phyloP scores from a whole-genome alignment of 148 eudicot genomes.

The Talinum fruticosum region DNA sequence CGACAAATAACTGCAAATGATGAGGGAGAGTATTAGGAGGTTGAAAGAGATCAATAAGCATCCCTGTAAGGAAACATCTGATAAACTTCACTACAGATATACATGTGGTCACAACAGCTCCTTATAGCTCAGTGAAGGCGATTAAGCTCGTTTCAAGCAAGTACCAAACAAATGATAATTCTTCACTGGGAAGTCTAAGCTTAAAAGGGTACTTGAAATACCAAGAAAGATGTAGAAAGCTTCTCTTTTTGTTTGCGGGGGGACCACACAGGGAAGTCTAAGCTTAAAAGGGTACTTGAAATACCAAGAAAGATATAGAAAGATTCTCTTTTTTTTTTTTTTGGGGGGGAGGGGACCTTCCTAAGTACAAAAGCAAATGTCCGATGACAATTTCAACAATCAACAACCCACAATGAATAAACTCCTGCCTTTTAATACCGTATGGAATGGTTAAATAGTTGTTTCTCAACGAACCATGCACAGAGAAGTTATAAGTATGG shows the following conservation, averaged over 20 bases:
- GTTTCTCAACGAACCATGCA: conserved; percentile 1
- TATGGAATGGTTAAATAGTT: conserved; percentile 19
- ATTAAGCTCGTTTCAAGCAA: no score
- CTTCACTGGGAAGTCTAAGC: background rate
- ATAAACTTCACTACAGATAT: background rate
- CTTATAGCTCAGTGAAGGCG: background rate
- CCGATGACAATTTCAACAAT: conserved; percentile 19
- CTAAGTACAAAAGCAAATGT: background rate
- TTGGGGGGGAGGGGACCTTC: background rate
- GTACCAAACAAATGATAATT: background rate
- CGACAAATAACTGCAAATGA: no score
- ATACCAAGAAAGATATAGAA: background rate
- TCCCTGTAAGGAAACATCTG: background rate
- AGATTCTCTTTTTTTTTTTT: no score
- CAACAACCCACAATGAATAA: conserved; percentile 28
- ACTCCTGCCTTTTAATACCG: conserved; percentile 18
- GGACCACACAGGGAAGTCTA: no score
- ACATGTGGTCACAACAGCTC: background rate
- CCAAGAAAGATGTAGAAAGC: background rate
- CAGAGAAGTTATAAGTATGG: conserved; percentile 26
- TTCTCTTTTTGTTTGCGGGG: no score
- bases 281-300: background rate
- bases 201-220: background rate
- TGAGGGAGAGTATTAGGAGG: background rate
- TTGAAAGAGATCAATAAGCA: background rate